Base-by-base conservation (phyloP, 306 rosid species). In the Rubus parviflorus region DNA sequence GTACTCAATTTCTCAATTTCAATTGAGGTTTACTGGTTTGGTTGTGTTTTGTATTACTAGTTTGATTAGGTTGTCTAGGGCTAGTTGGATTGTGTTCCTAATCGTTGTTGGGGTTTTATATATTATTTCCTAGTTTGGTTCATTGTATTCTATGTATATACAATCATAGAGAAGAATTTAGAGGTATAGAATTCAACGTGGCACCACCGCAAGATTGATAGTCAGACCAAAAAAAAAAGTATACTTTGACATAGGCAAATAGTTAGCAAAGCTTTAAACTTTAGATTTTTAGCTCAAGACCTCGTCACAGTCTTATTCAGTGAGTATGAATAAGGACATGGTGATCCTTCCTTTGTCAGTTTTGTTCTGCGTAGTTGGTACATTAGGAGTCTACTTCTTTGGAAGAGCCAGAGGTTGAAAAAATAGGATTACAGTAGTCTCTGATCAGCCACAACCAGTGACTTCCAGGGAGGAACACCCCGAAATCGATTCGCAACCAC, bases 1-100 rank as follows among this genome's bases (percentile, higher is more conserved):
- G 99, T 87, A 54, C 6, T 48, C 62, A 22, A 56, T 20, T 73
- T 56, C 35, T 19, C 30, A 16, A 56, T 63, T 42, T 6, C 77
- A 43, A 0, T 23, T 5, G 11, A 14, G n/a, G 9, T 7, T 15
- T 35, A 62, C 11, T 54, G 25, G 61, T 20, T 56, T 56, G 35
- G 20, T 56, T 20, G 35, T 8, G 62, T n/a, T 56, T 56, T 3
- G n/a, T 56, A 20, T 56, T 56, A 9, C 1, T 35, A 58, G 67
- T 25, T 62, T 62, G 65, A 58, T 58, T 23, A 15, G 17, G 65
- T 11, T 58, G 12, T 58, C 17, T 10, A 23, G 16, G 12, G 22
- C 17, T 10, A 23, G 16, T 20, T n/a, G 14, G 17, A 58, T 35
- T 61, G 10, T 25, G 8, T 30, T 61, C 42, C 9, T 13, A 25